These are phyloP conservation scores for Populus pruinosa DNA, from an alignment of 345 rosid genomes.

Conservation along the genomic window DNA sequence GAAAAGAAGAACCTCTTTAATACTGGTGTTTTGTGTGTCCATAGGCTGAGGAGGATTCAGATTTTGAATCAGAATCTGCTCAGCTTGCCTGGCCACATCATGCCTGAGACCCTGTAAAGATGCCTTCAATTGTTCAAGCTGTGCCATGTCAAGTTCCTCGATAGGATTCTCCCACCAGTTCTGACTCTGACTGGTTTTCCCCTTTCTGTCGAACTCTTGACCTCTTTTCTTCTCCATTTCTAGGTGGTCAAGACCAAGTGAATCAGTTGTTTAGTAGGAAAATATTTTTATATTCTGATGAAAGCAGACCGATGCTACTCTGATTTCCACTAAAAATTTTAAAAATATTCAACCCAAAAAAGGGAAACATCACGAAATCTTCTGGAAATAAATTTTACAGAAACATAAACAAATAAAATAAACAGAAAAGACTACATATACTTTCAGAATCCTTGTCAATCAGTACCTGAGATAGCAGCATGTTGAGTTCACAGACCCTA, in stretches of 20 bases:
- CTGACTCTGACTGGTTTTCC: constrained; percentile 16
- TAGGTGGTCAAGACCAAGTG: constrained; percentile 26
- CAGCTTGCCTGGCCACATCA: constrained; percentile 30
- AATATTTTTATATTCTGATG: background rate
- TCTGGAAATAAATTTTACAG: too few species aligned
- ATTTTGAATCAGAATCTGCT: constrained; percentile 20
- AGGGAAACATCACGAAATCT: too few species aligned
- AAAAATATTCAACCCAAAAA: background rate
- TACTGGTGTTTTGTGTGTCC: background rate
- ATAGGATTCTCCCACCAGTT: constrained; percentile 53
- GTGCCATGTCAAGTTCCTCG: too few species aligned
- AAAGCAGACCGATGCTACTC: too few species aligned
- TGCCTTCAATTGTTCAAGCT: constrained; percentile 28
- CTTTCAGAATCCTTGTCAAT: too few species aligned
- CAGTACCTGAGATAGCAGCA: constrained; percentile 20
- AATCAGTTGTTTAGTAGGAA: background rate
- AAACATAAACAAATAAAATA: background rate
- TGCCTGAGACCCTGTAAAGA: constrained; percentile 39
- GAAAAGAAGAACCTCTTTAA: constrained; percentile 1
- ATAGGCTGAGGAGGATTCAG: constrained; percentile 10
- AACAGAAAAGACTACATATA: background rate
- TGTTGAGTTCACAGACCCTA: constrained; percentile 41
- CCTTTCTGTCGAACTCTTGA: constrained; percentile 32
- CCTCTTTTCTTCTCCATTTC: constrained; percentile 46
- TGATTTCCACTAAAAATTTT: too few species aligned